Conservation (phyloP, 805 yeast species). For the Komagataella mondaviorum region DNA sequence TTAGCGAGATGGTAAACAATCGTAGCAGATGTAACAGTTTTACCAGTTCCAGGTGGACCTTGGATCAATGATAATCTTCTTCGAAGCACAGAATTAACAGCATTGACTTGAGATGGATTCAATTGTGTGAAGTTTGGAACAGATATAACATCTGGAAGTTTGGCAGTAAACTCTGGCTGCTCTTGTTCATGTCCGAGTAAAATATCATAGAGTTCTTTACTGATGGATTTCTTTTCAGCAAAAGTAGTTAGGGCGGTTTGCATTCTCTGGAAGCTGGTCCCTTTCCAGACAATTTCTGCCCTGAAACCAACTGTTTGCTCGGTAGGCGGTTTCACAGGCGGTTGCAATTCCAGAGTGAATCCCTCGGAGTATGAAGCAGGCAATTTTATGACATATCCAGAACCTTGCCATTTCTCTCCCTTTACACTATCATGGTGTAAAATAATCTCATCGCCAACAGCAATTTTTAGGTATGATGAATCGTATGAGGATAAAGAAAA, state of each 20-base stretch:
- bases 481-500: conserved; percentile 62
- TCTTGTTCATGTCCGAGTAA: conserved; percentile 70
- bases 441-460: conserved; percentile 76
- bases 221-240: conserved; percentile 61
- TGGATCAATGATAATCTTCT: conserved; percentile 74
- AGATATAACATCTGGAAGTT: conserved; percentile 48
- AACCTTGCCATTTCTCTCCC: conserved; percentile 56
- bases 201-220: conserved; percentile 63
- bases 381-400: conserved; percentile 57
- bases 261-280: conserved; percentile 73
- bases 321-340: conserved; percentile 38
- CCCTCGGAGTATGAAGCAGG: conserved; percentile 58
- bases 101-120: conserved; percentile 68
- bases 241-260: conserved; percentile 61
- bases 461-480: conserved; percentile 47
- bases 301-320: conserved; percentile 54
- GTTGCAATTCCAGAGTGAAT: conserved; percentile 55
- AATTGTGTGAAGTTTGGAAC: conserved; percentile 56
- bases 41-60: conserved; percentile 97
- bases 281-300: conserved; percentile 85
- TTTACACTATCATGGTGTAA: conserved; percentile 46
- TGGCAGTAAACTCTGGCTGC: conserved; percentile 44
- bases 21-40: conserved; percentile 86
- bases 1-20: conserved; percentile 66
- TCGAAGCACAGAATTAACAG: conserved; percentile 55